Conservation (phyloP, 805 yeast species). For the Tetrapisispora taiwanensis region DNA sequence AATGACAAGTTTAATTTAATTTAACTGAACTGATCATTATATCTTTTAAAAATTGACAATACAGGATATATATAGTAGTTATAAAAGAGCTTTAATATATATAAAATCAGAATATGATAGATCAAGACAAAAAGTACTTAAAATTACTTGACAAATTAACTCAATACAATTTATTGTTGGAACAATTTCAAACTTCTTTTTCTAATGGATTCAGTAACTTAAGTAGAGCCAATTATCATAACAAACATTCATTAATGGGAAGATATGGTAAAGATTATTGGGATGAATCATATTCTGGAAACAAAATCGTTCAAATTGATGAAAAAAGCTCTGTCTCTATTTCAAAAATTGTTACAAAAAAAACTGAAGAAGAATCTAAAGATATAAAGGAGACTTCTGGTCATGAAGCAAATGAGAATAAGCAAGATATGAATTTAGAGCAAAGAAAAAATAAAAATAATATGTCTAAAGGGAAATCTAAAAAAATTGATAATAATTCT, state of each 20-base stretch:
- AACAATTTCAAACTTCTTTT: conserved; percentile 19
- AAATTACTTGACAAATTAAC: conserved; percentile 14
- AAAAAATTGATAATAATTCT: neutral
- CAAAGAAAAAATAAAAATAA: conserved; percentile 2
- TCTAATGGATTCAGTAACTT: conserved; percentile 20
- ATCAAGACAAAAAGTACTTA: neutral
- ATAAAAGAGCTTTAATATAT: too few species aligned
- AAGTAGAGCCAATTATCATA: conserved; percentile 26
- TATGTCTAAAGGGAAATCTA: conserved; percentile 1
- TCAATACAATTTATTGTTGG: conserved; percentile 19
- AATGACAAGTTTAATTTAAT: too few species aligned
- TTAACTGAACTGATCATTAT: too few species aligned
- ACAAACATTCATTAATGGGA: conserved; percentile 24
- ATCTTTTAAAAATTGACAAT: too few species aligned
- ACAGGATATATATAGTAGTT: too few species aligned
- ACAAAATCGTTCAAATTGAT: conserved; percentile 7
- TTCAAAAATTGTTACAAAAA: too few species aligned
- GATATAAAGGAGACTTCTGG: neutral
- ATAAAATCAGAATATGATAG: neutral
- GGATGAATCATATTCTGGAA: conserved; percentile 24
- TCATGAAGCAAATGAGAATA: conserved; percentile 6
- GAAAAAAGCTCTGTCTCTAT: neutral
- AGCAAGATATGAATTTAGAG: neutral
- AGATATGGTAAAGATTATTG: conserved; percentile 27
- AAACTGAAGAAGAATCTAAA: neutral